phyloP scores from a whole-genome alignment of 1,284 basidiomycete species.

The Porogramme epimiltina region DNA sequence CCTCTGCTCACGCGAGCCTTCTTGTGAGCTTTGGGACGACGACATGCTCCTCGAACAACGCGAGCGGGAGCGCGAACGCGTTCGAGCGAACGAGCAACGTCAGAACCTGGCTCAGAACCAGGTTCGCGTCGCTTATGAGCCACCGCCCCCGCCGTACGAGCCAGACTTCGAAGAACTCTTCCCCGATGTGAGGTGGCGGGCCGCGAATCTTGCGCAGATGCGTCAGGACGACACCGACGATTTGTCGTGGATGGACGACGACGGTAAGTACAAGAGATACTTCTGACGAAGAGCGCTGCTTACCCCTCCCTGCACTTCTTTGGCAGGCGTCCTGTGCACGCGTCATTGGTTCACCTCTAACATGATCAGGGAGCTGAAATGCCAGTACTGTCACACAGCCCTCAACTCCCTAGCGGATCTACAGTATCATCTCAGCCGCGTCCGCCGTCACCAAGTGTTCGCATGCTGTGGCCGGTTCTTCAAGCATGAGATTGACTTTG shows the following conservation, averaged over 20 bases:
- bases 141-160: conserved; percentile 12
- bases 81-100: neutral
- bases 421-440: conserved; percentile 37
- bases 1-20: conserved; percentile 36
- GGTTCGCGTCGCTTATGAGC: neutral
- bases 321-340: conserved; percentile 31
- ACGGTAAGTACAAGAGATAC: conserved; percentile 25
- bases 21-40: conserved; percentile 44
- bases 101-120: neutral
- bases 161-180: too few relatives aligned
- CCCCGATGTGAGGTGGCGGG: too few relatives aligned
- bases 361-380: conserved; percentile 38
- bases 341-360: conserved; percentile 38
- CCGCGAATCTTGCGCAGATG: too few relatives aligned
- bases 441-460: conserved; percentile 37
- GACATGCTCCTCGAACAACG: conserved; percentile 39
- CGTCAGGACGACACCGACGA: neutral
- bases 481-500: conserved; percentile 34
- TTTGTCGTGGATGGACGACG: conserved; percentile 38
- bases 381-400: conserved; percentile 38
- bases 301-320: neutral
- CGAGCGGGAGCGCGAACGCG: conserved; percentile 31
- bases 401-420: conserved; percentile 39
- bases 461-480: conserved; percentile 45
- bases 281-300: neutral